Evolutionary conservation across 2,329 filamentous ascomycete genomes (phyloP), one percentile per base, ranked within the genome.

Genomic region (Fusarium fujikuroi): DNA sequence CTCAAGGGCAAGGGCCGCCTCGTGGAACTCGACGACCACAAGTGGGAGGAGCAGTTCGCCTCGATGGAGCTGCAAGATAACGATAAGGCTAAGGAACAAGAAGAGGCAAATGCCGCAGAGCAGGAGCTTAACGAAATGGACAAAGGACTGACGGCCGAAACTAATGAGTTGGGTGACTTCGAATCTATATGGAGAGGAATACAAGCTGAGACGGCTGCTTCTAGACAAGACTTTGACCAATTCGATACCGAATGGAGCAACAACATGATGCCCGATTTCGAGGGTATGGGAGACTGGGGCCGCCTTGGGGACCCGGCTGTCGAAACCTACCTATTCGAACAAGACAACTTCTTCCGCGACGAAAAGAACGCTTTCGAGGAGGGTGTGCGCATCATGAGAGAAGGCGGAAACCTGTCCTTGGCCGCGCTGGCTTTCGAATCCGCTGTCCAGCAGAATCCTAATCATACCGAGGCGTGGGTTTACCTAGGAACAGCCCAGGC

Each of bases 41-140:
- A 97, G 79, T 98, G 96, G 96, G 95, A 98, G 83, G 94, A 95
- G 77, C 95, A 98, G 82, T 99, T 99, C 82, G 93, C 94, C 64
- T 91, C 96, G 82, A 91, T 98, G 80, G 94, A 95, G 80, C 84
- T 92, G 71, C 86, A 91, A 69, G 88, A 92, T 79, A 84, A 88
- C 76, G 82, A 87, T 70, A 85, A 87, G 56, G 82, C 84, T 60
- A 85, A 87, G 76, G 85, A 83, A 42, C 91, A 82, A 44, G 93
- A 93, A 60, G 92, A 93, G 73, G 83, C 84, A 70, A 87, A 87
- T 67, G 92, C 92, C 23, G 93, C 95, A 76, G 95, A 97, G 85
- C 89, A 89, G 69, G 95, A 98, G 86, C 88, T 98, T 77, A 92
- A 97, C 83, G 89, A 95, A 83, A 90, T 97, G 86, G 95, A 98